Percentiles rank a stretch among this genome's conserved stretches.
These are phyloP conservation scores for Bonia amplexicaulis DNA, from an alignment of 176 grass and related monocot genomes.

Conservation along the genomic window DNA sequence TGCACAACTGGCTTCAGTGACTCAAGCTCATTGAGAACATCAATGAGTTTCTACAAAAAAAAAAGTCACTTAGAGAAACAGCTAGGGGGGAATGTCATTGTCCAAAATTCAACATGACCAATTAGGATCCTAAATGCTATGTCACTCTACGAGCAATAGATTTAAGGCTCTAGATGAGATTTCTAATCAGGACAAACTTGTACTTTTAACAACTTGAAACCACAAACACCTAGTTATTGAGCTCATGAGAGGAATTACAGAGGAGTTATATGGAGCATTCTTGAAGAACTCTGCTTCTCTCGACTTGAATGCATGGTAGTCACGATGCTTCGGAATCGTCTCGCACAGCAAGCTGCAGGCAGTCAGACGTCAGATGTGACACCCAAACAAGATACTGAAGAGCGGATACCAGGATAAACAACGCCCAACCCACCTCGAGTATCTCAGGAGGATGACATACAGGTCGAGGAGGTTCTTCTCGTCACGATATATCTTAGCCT, in stretches of 20 bases:
- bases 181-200: neutral
- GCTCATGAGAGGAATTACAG: slow-evolving; percentile 34
- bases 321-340: slow-evolving; percentile 85
- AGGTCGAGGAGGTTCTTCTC: slow-evolving; percentile 91
- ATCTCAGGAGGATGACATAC: slow-evolving; percentile 92
- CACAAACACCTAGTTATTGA: slow-evolving; percentile 4
- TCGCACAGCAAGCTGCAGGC: slow-evolving; percentile 79
- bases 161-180: neutral
- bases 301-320: slow-evolving; percentile 55
- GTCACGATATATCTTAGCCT: slow-evolving; percentile 93
- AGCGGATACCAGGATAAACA: slow-evolving; percentile 19
- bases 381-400: neutral
- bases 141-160: neutral
- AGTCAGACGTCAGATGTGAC: slow-evolving; percentile 10
- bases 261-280: slow-evolving; percentile 26
- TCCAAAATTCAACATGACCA: neutral
- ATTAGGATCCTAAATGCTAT: neutral
- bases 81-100: neutral
- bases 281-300: slow-evolving; percentile 51
- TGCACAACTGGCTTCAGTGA: slow-evolving; percentile 84
- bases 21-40: slow-evolving; percentile 88
- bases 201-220: neutral
- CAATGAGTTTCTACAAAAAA: slow-evolving; percentile 63
- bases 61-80: slow-evolving; percentile 23
- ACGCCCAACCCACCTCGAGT: slow-evolving; percentile 56